phyloP scores from a whole-genome alignment of 306 rosid species.

The Benincasa hispida region DNA sequence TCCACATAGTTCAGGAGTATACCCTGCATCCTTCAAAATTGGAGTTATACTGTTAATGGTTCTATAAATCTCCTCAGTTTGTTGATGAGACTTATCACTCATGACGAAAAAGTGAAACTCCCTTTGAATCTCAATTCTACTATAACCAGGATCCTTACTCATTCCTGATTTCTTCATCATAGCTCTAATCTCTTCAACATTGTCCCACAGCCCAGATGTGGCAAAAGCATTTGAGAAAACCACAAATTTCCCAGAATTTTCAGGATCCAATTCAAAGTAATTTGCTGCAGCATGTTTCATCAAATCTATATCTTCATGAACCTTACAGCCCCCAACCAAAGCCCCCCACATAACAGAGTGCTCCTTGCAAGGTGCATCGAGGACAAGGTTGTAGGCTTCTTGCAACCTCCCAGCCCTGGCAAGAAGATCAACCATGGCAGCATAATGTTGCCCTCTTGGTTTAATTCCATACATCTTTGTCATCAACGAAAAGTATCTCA shows the following conservation, averaged over 20 bases:
- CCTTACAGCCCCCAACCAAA: slow-evolving; percentile 57
- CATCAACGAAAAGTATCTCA: slow-evolving; percentile 56
- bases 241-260: slow-evolving; percentile 46
- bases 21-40: slow-evolving; percentile 34
- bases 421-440: slow-evolving; percentile 62
- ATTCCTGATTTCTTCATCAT: slow-evolving; percentile 46
- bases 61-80: slow-evolving; percentile 37
- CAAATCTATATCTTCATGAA: slow-evolving; percentile 47
- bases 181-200: slow-evolving; percentile 46
- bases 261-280: slow-evolving; percentile 39
- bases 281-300: slow-evolving; percentile 52
- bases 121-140: slow-evolving; percentile 59
- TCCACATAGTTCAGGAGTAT: slow-evolving; percentile 24
- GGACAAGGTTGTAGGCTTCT: slow-evolving; percentile 48
- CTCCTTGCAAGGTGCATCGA: slow-evolving; percentile 48
- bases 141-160: slow-evolving; percentile 61
- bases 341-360: slow-evolving; percentile 66
- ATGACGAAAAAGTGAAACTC: slow-evolving; percentile 38
- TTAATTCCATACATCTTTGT: slow-evolving; percentile 38
- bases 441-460: slow-evolving; percentile 61
- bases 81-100: slow-evolving; percentile 38
- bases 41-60: slow-evolving; percentile 31
- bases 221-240: slow-evolving; percentile 69
- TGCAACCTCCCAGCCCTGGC: slow-evolving; percentile 51
- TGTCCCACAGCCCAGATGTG: slow-evolving; percentile 53